Evolutionary conservation across 805 yeast genomes (phyloP).

Genomic region (Metschnikowia chrysomelidarum): DNA sequence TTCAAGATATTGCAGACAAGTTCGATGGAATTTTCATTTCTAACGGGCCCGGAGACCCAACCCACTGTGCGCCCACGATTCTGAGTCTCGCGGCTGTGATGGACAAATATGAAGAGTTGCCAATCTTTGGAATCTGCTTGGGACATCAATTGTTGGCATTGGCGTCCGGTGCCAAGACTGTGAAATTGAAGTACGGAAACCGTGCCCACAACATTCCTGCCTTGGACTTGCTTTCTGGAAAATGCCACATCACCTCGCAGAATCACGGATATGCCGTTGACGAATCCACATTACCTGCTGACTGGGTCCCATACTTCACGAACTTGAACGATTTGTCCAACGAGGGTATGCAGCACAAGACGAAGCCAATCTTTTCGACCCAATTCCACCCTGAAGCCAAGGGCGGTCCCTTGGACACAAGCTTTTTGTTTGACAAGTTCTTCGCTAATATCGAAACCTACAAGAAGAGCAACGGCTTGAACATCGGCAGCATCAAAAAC

Average conservation of each 20-base stretch:
- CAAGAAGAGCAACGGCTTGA: conserved; percentile 35
- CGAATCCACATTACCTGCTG: conserved; percentile 65
- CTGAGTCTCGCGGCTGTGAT: conserved; percentile 58
- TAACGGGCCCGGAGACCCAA: conserved; percentile 99
- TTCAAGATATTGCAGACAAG: conserved; percentile 84
- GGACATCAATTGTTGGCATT: conserved; percentile 96
- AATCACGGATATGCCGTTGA: conserved; percentile 99
- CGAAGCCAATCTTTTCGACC: conserved; percentile 89
- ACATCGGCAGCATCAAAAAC: conserved; percentile 44
- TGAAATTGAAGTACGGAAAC: conserved; percentile 95
- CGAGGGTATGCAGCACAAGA: conserved; percentile 92
- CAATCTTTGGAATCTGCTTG: conserved; percentile 95
- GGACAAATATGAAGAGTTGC: conserved; percentile 66
- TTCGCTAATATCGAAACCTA: conserved; percentile 64
- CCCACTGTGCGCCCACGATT: conserved; percentile 72
- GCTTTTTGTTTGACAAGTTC: conserved; percentile 87
- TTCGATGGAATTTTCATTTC: conserved; percentile 95
- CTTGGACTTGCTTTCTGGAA: conserved; percentile 82
- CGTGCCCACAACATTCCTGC: conserved; percentile 99
- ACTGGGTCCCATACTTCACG: conserved; percentile 77
- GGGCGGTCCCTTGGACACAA: conserved; percentile 97
- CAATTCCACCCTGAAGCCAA: conserved; percentile 99
- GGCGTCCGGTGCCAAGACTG: conserved; percentile 91
- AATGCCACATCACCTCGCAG: conserved; percentile 97
- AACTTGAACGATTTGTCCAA: conserved; percentile 94